Evolutionary conservation across 1,284 basidiomycete genomes (phyloP), one percentile per base, ranked within the genome.

Genomic region (Xerocomus nothofagi): DNA sequence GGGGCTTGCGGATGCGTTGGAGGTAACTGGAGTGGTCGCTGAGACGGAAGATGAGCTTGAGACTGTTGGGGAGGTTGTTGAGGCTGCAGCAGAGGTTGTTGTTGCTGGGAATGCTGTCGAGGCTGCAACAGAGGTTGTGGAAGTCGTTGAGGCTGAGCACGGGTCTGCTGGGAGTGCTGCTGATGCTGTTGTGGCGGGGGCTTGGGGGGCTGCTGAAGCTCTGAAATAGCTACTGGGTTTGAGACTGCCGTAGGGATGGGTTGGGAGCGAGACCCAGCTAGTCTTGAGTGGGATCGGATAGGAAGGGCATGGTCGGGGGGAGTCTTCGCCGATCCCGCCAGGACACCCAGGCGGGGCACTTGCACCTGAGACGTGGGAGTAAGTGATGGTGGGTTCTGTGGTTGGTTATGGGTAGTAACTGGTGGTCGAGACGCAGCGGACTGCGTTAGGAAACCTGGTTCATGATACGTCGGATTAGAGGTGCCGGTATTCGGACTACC

Each of bases 321-420:
- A 27, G 39, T 15, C 8, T 41, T 46, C 4, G 15, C 21, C 2
- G 40, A 23, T 12, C 24, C 20, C 6, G 30, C 10, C 39, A 56
- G 23, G 11, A 42, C 31, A 30, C 37, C 32, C 14, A 52, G 56
- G 12, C 17, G 45, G 14, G 60, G 48, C 0, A 27, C 44, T 30
- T 53, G 60, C 15, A 36, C 47, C 24, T 41, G 51, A 48, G 50
- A 36, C 4, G 43, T 17, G n/a, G 50, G 15, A 24, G 18, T 15
- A 46, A 21, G n/a, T 26, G 47, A 15, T 21, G 46, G 10, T 27
- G 36, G 3, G 23, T 31, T 57, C 20, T 39, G 50, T 15, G 36
- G 17, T 34, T 46, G 53, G 18, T 29, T 49, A 31, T 51, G 38
- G 20, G 36, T 24, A 14, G 39, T 43, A 37, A 44, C 23, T 0